These are phyloP conservation scores for Plasmodium chabaudi DNA, from an alignment of 169 alveolate genomes.

Conservation along the genomic window DNA sequence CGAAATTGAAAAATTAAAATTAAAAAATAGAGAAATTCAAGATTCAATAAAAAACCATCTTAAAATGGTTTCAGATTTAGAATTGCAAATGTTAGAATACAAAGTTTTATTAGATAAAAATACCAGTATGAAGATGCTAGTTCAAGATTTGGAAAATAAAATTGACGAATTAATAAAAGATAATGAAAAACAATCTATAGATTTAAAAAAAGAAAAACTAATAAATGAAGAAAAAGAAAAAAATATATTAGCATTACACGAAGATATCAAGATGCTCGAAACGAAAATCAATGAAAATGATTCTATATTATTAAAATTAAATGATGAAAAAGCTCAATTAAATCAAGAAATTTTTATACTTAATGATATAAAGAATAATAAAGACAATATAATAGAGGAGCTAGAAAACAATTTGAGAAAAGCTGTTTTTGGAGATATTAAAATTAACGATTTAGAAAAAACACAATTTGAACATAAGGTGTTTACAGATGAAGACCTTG, in stretches of 20 bases:
- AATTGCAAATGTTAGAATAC: conserved; percentile 65
- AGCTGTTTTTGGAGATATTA: conserved; percentile 73
- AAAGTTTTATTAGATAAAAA: conserved; percentile 74
- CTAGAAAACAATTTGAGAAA: conserved; percentile 72
- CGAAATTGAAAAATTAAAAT: conserved; percentile 65
- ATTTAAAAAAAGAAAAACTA: conserved; percentile 66
- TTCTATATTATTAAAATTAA: conserved; percentile 24
- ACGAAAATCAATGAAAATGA: conserved; percentile 36
- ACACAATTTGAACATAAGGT: conserved; percentile 39
- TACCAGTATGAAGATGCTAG: conserved; percentile 74
- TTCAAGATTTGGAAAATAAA: conserved; percentile 75
- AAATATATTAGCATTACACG: conserved; percentile 30
- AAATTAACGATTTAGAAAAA: conserved; percentile 54
- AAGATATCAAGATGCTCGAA: conserved; percentile 45
- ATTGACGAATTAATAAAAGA: conserved; percentile 71
- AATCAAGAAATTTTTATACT: conserved; percentile 51
- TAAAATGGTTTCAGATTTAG: conserved; percentile 66
- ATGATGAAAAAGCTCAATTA: conserved; percentile 67
- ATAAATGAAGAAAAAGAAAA: conserved; percentile 58
- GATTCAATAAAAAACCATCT: conserved; percentile 47
- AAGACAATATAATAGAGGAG: conserved; percentile 65
- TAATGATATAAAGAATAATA: conserved; percentile 51
- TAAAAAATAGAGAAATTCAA: conserved; percentile 57
- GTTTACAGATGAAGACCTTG: conserved; percentile 69
- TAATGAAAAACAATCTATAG: conserved; percentile 70